Evolutionary conservation across 2,329 filamentous ascomycete genomes (phyloP), one percentile per base, ranked within the genome.

Genomic region (Simplicillium aogashimaense): DNA sequence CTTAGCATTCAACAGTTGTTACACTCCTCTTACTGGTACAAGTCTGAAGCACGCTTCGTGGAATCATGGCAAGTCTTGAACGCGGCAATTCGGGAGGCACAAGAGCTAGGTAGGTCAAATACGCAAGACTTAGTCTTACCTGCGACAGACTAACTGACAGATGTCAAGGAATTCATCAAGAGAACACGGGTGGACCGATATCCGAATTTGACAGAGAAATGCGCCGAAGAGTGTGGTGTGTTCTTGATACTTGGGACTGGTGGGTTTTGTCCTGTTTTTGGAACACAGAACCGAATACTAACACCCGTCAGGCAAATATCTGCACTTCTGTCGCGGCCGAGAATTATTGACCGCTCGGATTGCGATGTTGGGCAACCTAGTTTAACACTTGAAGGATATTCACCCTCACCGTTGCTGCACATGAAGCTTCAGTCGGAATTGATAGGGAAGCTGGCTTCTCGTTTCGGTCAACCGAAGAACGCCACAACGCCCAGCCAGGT

Each of bases 201-300:
- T 45, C 56, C 1, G 55, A 61, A 29, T 60, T 61, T 38, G 58
- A 64, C 15, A 45, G 51, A 14, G 61, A 64, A 44, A 56, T 64
- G 44, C 48, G 56, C 14, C 47, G 60, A 15, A 53, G 61, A 36
- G 36, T 61, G 3, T 64, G 61, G 61, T 62, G 56, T 37, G 47
- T 63, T 12, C 33, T 64, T 18, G 49, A 62, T 32, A 58, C 56
- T 1, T 64, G 56, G 58, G 61, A 64, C 41, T 64, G 60, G 60
- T 64, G 45, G 47, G 46, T 41, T n/a, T n/a, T 14, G 1, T 28
- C 34, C 16, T 10, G 8, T 12, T 10, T n/a, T 32, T 31, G 18
- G n/a, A n/a, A n/a, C 10, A 4, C 30, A 15, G 29, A 16, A 18
- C 20, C 34, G 18, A 20, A 6, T 35, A 17, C 12, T 7, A 35